Evolutionary conservation across 345 rosid genomes (phyloP), one percentile per base, ranked within the genome.

Genomic region (Moricandia moricandioides): DNA sequence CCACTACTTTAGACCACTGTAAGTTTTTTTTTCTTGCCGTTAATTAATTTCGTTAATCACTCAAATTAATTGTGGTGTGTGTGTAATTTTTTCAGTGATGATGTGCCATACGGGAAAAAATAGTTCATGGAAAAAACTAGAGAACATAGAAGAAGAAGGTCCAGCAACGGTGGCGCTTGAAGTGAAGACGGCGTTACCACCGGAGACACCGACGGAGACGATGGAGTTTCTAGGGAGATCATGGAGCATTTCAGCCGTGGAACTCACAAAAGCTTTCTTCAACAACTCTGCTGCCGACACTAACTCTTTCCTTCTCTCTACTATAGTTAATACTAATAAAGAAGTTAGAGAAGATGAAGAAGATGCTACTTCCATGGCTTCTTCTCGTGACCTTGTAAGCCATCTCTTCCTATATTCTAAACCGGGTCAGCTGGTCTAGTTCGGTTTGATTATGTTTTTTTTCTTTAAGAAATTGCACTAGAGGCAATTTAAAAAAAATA

Each of bases 181-280:
- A 76, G 65, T 62, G 12, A 65, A 59, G 70, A 49, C 69, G 60
- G 82, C 78, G 39, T 68, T 73, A 62, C 83, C 87, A 45, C 98
- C 98, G 12, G 97, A 93, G 81, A 93, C 97, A 40, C 98, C 98
- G 30, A 87, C 87, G 0, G 94, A 88, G 81, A 83, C 96, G 26
- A 91, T 93, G 98, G 98, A 91, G 91, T 93, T 87, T 80, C 90
- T 93, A 11, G 94, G 94, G 14, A 87, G 98, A 83, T 93, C 98
- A 65, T 91, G 98, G 98, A 93, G 97, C 74, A 80, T 93, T 34
- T 91, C 98, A 0, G 93, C 98, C 61, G 81, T 84, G 75, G 96
- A 93, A 82, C 89, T 93, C 63, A 89, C 98, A 0, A 93, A 69
- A 78, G 97, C 98, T 65, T 88, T 91, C 60, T 65, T 84, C 65